A percentile compares a stretch with the other conserved stretches of the same genome.
Evolutionary conservation across 2,329 filamentous ascomycete species (phyloP).

Genomic region (Volutella citrinella): DNA sequence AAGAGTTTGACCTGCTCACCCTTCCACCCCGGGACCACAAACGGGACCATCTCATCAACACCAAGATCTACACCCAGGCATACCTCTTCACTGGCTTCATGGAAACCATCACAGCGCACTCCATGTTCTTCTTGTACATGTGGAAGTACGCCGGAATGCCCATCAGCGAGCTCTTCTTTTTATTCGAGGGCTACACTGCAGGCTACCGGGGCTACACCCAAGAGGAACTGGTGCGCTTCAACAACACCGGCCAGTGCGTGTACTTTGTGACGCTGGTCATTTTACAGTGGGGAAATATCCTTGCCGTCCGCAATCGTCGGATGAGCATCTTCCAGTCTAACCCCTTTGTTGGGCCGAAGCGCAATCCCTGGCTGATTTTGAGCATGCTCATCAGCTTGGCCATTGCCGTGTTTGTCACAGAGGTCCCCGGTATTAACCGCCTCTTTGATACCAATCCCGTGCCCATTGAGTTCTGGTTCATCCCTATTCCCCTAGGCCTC

Average conservation of each 20-base stretch:
- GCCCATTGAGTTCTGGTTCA: constrained; percentile 50
- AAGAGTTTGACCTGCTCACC: constrained; percentile 51
- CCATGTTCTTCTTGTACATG: constrained; percentile 55
- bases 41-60: constrained; percentile 49
- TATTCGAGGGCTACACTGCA: constrained; percentile 44
- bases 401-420: constrained; percentile 53
- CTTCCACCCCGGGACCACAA: constrained; percentile 49
- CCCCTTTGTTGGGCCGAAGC: constrained; percentile 42
- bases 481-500: constrained; percentile 48
- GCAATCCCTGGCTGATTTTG: constrained; percentile 48
- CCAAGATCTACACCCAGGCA: constrained; percentile 48
- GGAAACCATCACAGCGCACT: constrained; percentile 46
- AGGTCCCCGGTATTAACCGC: constrained; percentile 46
- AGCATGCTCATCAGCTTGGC: constrained; percentile 44
- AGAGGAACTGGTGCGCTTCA: constrained; percentile 45
- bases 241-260: constrained; percentile 47
- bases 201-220: constrained; percentile 48
- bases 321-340: constrained; percentile 51
- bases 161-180: constrained; percentile 44
- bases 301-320: constrained; percentile 49
- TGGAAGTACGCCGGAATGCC: constrained; percentile 46
- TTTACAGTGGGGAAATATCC: constrained; percentile 52
- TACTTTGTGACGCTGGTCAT: constrained; percentile 55
- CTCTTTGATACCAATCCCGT: constrained; percentile 48
- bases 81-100: constrained; percentile 52